phyloP scores from a whole-genome alignment of 768 basidiomycete species.

The Lactarius evosmus region DNA sequence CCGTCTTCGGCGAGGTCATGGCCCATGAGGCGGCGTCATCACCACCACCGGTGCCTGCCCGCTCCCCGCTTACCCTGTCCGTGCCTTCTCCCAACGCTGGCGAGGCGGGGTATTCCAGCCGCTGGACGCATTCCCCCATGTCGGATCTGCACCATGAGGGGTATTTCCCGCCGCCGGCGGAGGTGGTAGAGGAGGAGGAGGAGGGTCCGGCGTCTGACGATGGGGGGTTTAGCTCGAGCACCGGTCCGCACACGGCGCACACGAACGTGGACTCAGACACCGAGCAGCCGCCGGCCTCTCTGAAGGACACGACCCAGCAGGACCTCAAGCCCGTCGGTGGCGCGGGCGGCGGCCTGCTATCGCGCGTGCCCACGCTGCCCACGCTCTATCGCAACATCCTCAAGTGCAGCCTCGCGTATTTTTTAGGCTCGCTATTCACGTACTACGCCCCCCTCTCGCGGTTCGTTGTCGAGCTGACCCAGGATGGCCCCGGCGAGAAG shows the following conservation, averaged over 20 bases:
- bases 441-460: conserved; percentile 74
- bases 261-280: not conserved
- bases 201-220: not conserved
- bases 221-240: not conserved
- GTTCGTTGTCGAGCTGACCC: conserved; percentile 59
- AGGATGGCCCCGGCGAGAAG: conserved; percentile 44
- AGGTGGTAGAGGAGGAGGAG: conserved; percentile 2
- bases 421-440: conserved; percentile 89
- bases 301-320: not conserved
- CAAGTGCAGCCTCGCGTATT: conserved; percentile 91
- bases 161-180: not conserved
- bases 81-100: not conserved
- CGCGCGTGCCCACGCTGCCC: conserved; percentile 42
- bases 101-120: not conserved
- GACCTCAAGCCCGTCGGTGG: not conserved
- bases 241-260: not conserved
- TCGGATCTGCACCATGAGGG: conserved; percentile 7
- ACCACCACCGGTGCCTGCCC: not conserved
- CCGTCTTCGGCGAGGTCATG: conserved; percentile 25
- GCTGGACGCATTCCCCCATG: conserved; percentile 12
- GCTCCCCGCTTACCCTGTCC: not conserved
- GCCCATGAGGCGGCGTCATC: conserved; percentile 8
- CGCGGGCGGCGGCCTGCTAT: conserved; percentile 7
- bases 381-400: conserved; percentile 66
- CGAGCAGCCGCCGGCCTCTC: not conserved